These are phyloP conservation scores for Colletotrichum tropicale DNA, from an alignment of 2,329 filamentous ascomycete genomes.

Conservation along the genomic window DNA sequence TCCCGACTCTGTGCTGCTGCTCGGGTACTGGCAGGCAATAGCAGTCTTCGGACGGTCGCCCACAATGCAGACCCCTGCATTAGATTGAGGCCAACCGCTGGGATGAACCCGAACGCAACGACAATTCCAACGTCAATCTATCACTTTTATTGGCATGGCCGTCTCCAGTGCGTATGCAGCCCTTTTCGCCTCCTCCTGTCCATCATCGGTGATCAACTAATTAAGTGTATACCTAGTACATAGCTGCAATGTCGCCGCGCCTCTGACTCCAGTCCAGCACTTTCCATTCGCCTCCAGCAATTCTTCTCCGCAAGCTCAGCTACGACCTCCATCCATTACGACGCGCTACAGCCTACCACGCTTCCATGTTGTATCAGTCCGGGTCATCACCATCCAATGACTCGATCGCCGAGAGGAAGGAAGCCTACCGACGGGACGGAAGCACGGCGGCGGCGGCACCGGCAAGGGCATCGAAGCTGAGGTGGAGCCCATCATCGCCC, in stretches of 20 bases:
- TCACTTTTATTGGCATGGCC: neutral
- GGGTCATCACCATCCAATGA: neutral
- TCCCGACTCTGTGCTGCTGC: neutral
- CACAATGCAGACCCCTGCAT: slow-evolving; percentile 10
- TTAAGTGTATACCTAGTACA: neutral
- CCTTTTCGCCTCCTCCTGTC: slow-evolving; percentile 8
- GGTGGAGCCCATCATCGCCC: neutral
- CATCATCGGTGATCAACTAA: neutral
- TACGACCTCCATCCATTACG: neutral
- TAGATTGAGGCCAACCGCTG: slow-evolving; percentile 3
- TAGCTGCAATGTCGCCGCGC: neutral
- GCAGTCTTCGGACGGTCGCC: neutral
- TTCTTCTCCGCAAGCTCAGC: neutral
- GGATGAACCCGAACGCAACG: slow-evolving; percentile 4
- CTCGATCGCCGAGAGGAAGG: neutral
- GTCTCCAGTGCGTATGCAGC: neutral
- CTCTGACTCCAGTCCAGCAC: neutral
- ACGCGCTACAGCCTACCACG: neutral
- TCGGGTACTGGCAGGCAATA: neutral
- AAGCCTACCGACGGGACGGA: neutral
- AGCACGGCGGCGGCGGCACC: neutral
- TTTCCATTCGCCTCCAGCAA: neutral
- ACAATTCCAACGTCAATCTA: slow-evolving; percentile 5
- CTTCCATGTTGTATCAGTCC: neutral
- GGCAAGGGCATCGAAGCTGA: neutral